Base-by-base conservation (phyloP, 1,139 yeast species). In the Candida albicans region DNA sequence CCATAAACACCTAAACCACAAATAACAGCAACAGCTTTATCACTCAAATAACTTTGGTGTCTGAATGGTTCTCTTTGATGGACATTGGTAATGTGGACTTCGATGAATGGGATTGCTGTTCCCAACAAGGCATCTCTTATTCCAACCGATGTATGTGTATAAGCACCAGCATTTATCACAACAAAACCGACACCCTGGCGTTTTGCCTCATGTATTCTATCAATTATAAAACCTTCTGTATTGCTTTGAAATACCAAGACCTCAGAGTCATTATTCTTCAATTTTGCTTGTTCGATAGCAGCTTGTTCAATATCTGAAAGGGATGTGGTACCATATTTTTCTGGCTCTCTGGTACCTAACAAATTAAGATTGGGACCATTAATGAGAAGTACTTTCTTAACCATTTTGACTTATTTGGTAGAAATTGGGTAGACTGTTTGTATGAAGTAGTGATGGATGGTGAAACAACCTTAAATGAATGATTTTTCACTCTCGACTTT, bases 121-220 rank as follows among this genome's bases (percentile, higher is more conserved):
- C 72, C 76, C 37, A 73, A 55, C 33, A 75, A 60, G 1, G 79
- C 79, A 54, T 75, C 80, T 49, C 80, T 66, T 18, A 75, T 64
- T 1, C 75, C 80, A 14, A 75, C 72, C 0, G 78, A 72, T 0
- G 79, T 75, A 48, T 75, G 80, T 1, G 79, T 75, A 51, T 72
- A 74, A 7, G 79, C 79, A 39, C 79, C 79, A 9, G 79, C 79
- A 52, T 75, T 75, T 43, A 75, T 73, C 29, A 75, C 65, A 40
- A 75, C 59, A 39, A 68, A 70, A 2, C 65, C 70, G 24, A 69
- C 68, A 3, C 70, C 70, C 40, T 73, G 70, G 13, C 51, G 50
- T 51, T 63, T 67, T 5, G 79, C 78, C 50, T 68, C 63, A 48
- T 73, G 79, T 37, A 74, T 73, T 39, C 77, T 57, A 51, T 74